phyloP scores from a whole-genome alignment of 768 basidiomycete genomes.

The Russula emetica region DNA sequence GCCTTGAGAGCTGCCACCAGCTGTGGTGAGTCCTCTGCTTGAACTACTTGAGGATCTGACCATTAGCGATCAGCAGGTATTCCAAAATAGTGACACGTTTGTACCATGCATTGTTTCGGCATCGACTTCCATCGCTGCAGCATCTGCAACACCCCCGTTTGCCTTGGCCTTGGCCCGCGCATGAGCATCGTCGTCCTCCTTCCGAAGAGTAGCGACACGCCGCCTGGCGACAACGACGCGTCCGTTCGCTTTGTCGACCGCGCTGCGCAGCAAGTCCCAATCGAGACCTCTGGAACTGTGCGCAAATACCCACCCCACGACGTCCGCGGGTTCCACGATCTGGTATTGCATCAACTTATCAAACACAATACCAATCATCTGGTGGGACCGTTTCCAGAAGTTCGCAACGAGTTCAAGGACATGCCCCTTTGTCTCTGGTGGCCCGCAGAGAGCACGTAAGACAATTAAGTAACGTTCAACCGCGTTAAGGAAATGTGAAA shows the following conservation, averaged over 20 bases:
- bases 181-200: slow-evolving; percentile 84
- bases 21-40: slow-evolving; percentile 57
- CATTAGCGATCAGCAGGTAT: background rate
- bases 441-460: slow-evolving; percentile 53
- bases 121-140: slow-evolving; percentile 59
- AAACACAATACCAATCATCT: slow-evolving; percentile 88
- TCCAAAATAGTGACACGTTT: slow-evolving; percentile 27
- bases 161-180: slow-evolving; percentile 68
- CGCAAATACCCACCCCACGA: slow-evolving; percentile 79
- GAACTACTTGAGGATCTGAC: slow-evolving; percentile 40
- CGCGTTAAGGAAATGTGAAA: slow-evolving; percentile 96
- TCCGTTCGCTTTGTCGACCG: slow-evolving; percentile 87
- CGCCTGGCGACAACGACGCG: slow-evolving; percentile 73
- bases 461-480: slow-evolving; percentile 89
- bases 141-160: slow-evolving; percentile 39
- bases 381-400: slow-evolving; percentile 83
- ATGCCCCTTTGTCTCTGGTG: slow-evolving; percentile 58
- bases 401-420: slow-evolving; percentile 64
- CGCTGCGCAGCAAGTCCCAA: slow-evolving; percentile 82
- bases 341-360: slow-evolving; percentile 99
- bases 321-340: slow-evolving; percentile 90
- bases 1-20: slow-evolving; percentile 72
- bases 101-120: slow-evolving; percentile 63
- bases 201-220: slow-evolving; percentile 68
- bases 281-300: slow-evolving; percentile 58